These are phyloP conservation scores for Solanum hybrid DNA, from an alignment of 305 asterid species.

Conservation along the genomic window DNA sequence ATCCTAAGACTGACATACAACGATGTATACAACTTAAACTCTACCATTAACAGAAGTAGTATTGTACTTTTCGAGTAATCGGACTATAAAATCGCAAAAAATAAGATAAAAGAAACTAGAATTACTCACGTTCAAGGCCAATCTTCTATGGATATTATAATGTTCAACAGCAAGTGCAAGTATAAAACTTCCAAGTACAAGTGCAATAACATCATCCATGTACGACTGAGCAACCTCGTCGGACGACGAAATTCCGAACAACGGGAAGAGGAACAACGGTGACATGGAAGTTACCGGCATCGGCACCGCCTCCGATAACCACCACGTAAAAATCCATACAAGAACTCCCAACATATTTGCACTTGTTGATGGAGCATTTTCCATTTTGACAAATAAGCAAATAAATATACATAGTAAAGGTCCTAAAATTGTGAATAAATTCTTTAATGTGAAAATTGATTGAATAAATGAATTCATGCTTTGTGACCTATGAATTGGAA, in stretches of 20 bases:
- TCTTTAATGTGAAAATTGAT: conserved; percentile 40
- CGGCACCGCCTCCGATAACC: conserved; percentile 90
- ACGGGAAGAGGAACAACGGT: conserved; percentile 79
- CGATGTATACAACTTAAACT: background rate
- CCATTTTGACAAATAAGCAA: conserved; percentile 33
- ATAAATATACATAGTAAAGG: conserved; percentile 48
- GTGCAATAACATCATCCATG: conserved; percentile 80
- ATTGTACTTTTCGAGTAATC: background rate
- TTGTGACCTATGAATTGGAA: conserved; percentile 23
- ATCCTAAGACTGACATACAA: background rate
- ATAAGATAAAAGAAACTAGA: background rate
- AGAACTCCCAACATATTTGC: conserved; percentile 72
- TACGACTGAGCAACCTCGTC: conserved; percentile 75
- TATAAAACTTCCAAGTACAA: conserved; percentile 79
- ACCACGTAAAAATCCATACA: conserved; percentile 82
- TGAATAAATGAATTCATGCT: conserved; percentile 19
- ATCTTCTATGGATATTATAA: conserved; percentile 78
- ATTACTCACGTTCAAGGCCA: conserved; percentile 68
- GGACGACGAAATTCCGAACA: conserved; percentile 71
- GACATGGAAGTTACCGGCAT: conserved; percentile 92
- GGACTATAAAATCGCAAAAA: background rate
- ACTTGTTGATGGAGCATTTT: conserved; percentile 27
- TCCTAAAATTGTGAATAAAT: conserved; percentile 52
- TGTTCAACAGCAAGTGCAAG: conserved; percentile 94
- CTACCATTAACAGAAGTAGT: background rate